Evolutionary conservation across 2,329 filamentous ascomycete genomes (phyloP).

Genomic region (Tolypocladium capitatum): DNA sequence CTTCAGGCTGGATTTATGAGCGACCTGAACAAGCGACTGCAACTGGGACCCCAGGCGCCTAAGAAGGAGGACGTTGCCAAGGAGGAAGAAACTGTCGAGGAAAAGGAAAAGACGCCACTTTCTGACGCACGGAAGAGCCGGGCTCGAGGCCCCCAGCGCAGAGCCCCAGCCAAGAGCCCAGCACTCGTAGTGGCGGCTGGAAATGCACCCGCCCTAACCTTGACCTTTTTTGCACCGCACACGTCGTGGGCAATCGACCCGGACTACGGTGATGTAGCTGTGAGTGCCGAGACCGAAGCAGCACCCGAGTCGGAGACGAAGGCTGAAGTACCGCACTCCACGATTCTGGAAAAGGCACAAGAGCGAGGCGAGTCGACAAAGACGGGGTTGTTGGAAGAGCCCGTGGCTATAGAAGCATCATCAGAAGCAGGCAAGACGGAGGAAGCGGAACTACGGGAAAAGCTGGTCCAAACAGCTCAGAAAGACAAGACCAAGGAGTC

Average conservation of each 20-base stretch:
- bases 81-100: constrained; percentile 40
- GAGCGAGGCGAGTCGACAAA: background rate
- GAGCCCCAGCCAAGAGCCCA: constrained; percentile 45
- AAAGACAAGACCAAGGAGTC: background rate
- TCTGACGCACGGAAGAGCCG: constrained; percentile 81
- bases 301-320: constrained; percentile 3
- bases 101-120: constrained; percentile 65
- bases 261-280: constrained; percentile 29
- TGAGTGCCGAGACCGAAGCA: constrained; percentile 8
- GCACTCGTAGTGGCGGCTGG: constrained; percentile 19
- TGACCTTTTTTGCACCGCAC: constrained; percentile 33
- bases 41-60: constrained; percentile 67
- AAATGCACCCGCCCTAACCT: constrained; percentile 17
- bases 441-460: background rate
- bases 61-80: constrained; percentile 57
- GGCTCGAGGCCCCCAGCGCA: constrained; percentile 73
- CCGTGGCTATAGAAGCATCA: background rate
- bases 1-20: constrained; percentile 86
- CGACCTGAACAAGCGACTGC: constrained; percentile 80
- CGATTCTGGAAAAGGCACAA: background rate
- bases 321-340: background rate
- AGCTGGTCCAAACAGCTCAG: background rate
- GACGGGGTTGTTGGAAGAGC: constrained; percentile 1
- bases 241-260: constrained; percentile 40
- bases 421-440: background rate